Conservation (phyloP, 768 basidiomycete genomes). For the Clitopilus hobsonii region DNA sequence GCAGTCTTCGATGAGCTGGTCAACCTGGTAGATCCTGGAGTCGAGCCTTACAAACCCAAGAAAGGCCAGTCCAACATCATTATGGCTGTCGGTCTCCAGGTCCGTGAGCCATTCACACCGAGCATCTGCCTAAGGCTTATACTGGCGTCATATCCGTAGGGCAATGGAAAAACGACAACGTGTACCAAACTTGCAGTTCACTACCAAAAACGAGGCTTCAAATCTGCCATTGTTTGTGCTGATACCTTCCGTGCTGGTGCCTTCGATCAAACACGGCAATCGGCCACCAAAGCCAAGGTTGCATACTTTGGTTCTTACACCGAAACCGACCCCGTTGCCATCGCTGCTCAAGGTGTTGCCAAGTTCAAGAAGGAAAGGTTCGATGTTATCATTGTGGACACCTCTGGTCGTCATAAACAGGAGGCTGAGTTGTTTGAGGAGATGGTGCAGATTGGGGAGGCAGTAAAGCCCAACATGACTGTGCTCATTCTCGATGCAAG, state of each 20-base stretch:
- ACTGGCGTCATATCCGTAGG: conserved; percentile 39
- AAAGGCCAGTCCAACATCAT: conserved; percentile 93
- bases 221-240: conserved; percentile 95
- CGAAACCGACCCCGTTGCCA: conserved; percentile 95
- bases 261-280: conserved; percentile 98
- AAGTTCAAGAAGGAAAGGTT: conserved; percentile 99
- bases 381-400: conserved; percentile 98
- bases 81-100: conserved; percentile 97
- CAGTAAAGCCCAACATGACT: conserved; percentile 95
- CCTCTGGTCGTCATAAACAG: conserved; percentile 95
- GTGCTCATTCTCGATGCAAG: conserved; percentile 94
- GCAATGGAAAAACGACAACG: conserved; percentile 98
- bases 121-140: background rate
- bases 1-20: conserved; percentile 97
- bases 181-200: conserved; percentile 98
- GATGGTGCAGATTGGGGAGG: conserved; percentile 94
- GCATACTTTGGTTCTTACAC: conserved; percentile 99
- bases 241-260: conserved; percentile 99
- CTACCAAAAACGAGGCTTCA: conserved; percentile 95
- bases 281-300: conserved; percentile 97
- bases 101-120: conserved; percentile 26
- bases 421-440: conserved; percentile 95
- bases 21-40: conserved; percentile 89
- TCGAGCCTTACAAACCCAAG: conserved; percentile 93
- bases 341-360: conserved; percentile 89